Evolutionary conservation across 306 rosid species (phyloP).

Genomic region (Spatholobus suberectus): DNA sequence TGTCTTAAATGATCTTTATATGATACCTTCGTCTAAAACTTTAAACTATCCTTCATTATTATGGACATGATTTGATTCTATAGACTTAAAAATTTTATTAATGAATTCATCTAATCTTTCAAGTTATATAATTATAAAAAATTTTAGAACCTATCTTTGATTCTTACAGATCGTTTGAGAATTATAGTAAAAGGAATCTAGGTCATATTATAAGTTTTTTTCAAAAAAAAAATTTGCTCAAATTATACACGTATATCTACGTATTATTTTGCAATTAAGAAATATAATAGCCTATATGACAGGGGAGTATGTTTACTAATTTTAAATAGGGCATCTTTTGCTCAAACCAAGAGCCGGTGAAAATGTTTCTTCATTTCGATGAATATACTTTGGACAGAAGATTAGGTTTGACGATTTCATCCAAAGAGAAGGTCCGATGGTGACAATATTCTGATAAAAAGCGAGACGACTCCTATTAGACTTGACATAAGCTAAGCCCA

Average conservation of each 20-base stretch:
- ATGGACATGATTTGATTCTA: background rate
- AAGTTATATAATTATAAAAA: too few relatives aligned
- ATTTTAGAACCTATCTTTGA: background rate
- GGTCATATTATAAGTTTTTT: background rate
- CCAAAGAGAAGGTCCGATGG: background rate
- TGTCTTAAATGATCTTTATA: background rate
- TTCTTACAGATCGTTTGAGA: too few relatives aligned
- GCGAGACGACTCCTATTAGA: background rate
- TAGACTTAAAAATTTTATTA: background rate
- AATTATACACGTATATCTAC: background rate
- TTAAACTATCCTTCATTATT: background rate
- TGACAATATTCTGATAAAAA: conserved; percentile 12
- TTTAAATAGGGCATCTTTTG: conserved; percentile 23
- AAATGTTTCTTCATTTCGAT: conserved; percentile 25
- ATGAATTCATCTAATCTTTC: background rate
- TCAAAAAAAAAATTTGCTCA: background rate
- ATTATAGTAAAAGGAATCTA: background rate
- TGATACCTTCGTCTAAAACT: background rate
- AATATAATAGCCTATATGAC: background rate
- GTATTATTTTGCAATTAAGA: background rate
- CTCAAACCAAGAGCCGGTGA: conserved; percentile 6
- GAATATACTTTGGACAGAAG: background rate
- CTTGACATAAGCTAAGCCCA: background rate
- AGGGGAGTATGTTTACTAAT: background rate
- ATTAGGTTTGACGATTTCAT: conserved; percentile 4